phyloP scores from a whole-genome alignment of 345 rosid genomes.

The Mercurialis annua region DNA sequence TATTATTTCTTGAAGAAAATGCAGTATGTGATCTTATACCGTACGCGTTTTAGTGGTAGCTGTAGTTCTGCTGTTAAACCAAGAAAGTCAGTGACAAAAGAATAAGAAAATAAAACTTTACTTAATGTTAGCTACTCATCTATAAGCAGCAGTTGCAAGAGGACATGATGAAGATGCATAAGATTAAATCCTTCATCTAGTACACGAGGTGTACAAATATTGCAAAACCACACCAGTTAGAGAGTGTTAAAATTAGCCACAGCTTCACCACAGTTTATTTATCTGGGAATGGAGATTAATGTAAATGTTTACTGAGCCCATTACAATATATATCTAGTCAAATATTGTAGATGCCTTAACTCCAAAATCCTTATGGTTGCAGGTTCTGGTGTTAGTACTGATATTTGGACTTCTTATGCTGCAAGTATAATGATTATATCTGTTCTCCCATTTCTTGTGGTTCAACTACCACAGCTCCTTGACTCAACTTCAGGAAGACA shows the following conservation, averaged over 20 bases:
- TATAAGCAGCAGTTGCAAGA: background rate
- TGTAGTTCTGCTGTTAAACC: background rate
- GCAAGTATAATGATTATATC: constrained; percentile 85
- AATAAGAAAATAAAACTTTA: background rate
- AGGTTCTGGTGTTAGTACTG: constrained; percentile 51
- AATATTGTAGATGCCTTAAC: background rate
- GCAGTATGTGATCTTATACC: background rate
- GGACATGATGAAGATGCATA: background rate
- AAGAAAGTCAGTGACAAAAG: background rate
- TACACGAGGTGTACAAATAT: background rate
- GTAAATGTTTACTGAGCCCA: background rate
- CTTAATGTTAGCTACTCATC: background rate
- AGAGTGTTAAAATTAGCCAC: background rate
- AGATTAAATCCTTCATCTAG: background rate
- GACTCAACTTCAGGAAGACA: constrained; percentile 69
- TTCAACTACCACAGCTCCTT: constrained; percentile 73
- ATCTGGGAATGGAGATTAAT: background rate
- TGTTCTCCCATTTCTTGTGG: constrained; percentile 73
- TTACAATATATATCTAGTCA: background rate
- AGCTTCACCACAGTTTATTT: background rate
- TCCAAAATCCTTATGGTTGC: background rate
- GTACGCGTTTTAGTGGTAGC: too few relatives aligned
- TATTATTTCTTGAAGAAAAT: background rate
- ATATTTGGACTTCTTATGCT: constrained; percentile 75
- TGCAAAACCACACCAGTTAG: background rate